Conservation (phyloP, 768 basidiomycete species). For the Ephemerocybe angulata region DNA sequence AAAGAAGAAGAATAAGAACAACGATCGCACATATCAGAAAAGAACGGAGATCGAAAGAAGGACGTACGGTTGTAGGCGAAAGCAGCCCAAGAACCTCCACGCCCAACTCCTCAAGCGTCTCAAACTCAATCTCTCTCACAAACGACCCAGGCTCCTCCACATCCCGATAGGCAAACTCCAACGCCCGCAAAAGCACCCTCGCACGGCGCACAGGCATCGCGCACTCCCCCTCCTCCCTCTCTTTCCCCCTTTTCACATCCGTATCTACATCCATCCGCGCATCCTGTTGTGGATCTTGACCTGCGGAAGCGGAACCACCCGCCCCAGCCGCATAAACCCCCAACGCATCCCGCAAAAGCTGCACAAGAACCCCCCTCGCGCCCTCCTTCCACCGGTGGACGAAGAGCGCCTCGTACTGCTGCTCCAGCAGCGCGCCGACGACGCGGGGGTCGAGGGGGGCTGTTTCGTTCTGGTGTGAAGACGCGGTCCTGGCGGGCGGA, state of each 20-base stretch:
- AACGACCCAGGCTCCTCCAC: constrained; percentile 21
- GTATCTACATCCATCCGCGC: too few species aligned
- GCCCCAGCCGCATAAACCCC: too few species aligned
- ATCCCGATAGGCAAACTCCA: constrained; percentile 50
- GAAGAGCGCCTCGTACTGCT: constrained; percentile 57
- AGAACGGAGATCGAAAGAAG: too few species aligned
- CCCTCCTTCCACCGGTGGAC: constrained; percentile 56
- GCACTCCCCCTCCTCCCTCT: too few species aligned
- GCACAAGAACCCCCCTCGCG: constrained; percentile 35
- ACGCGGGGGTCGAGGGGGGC: constrained; percentile 27
- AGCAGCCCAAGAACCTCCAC: constrained; percentile 40
- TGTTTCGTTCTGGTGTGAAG: too few species aligned
- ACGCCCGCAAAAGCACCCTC: constrained; percentile 48
- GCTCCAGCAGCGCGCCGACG: constrained; percentile 55
- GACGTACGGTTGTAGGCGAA: too few species aligned
- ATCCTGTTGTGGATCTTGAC: too few species aligned
- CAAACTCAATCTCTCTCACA: constrained; percentile 16
- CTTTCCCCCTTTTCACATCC: too few species aligned
- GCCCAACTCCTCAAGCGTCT: constrained; percentile 34
- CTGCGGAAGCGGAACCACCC: too few species aligned
- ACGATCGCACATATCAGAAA: too few species aligned
- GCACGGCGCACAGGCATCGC: constrained; percentile 56
- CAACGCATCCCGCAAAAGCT: constrained; percentile 47
- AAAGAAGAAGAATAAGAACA: neutral
- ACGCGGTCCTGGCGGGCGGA: too few species aligned